Evolutionary conservation across 768 basidiomycete species (phyloP), one percentile per base, ranked within the genome.

Genomic region (Suillus weaverae): DNA sequence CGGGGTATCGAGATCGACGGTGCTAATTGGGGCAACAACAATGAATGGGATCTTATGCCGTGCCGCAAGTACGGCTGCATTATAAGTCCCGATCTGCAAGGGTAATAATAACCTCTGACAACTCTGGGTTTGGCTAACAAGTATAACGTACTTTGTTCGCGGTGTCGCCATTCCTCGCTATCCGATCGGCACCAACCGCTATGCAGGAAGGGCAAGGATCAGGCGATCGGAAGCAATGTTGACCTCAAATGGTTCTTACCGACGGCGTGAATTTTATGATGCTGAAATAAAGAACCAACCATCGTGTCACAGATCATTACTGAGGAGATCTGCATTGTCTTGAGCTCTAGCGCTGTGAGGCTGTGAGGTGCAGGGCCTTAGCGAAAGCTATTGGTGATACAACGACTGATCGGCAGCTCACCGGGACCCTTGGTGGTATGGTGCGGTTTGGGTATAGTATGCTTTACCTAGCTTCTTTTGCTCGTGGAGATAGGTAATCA

Each of bases 271-370:
- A 96, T 92, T 26, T 83, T 76, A 72, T 92, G 84, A 73, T 95
- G 87, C 72, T 96, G 94, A 81, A 99, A 93, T 60, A 98, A 79
- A 1, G 94, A 96, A 10, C 97, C 97, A 20, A 99, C 93, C 92
- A 97, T 97, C 41, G 94, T 97, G 73, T 99, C 97, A 72, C 95
- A 97, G 56, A 99, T 89, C 94, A 99, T 97, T 5, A 90, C 88
- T 5, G 92, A 91, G 0, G 94, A 91, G 16, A 96, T 90, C 41
- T 86, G 80, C 53, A 98, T 85, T 4, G 89, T 90, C 68, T 92
- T 87, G 32, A 99, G 85, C 71, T 98, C 97, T 61, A 96, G 78
- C 3, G 95, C 90, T 5, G 97, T 99, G 57, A 98, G 82, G 66
- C 96, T 94, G 59, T 51, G 61, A 48, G 6, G 7, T 22, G 9